A percentile compares a stretch with the other conserved stretches of the same genome.
These are phyloP conservation scores for Salvia hispanica DNA, from an alignment of 257 asterid species.

Conservation along the genomic window DNA sequence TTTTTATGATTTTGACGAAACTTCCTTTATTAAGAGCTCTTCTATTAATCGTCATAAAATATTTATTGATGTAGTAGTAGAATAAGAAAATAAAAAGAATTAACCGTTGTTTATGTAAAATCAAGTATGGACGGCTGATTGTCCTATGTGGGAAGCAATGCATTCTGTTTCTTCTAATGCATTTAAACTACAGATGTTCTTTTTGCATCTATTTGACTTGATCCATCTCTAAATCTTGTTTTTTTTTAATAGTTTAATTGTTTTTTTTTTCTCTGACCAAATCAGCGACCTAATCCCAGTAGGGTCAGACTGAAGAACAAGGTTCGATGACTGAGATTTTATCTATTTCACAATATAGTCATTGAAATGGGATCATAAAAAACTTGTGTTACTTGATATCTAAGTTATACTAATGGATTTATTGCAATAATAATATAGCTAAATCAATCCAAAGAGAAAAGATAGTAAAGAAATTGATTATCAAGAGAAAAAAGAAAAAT, in stretches of 20 bases:
- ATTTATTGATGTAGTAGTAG: not conserved
- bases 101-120: not conserved
- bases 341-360: not conserved
- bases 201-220: slow-evolving; percentile 5
- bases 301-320: not conserved
- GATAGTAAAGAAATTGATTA: not conserved
- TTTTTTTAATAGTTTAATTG: not conserved
- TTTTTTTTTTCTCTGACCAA: not conserved
- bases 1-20: not conserved
- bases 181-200: not conserved
- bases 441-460: not conserved
- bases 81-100: not conserved
- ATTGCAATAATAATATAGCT: too few relatives aligned
- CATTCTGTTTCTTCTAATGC: not conserved
- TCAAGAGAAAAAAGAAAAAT: not conserved
- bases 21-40: not conserved
- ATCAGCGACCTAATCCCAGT: not conserved
- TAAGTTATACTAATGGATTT: not conserved
- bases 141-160: not conserved
- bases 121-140: not conserved
- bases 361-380: not conserved
- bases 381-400: not conserved
- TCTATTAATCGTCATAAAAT: not conserved
- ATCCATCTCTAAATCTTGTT: not conserved
- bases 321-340: slow-evolving; percentile 13